Percentiles rank a stretch among this genome's conserved stretches.
Evolutionary conservation across 2,329 filamentous ascomycete species (phyloP).

Genomic region (Botrytis sinoallii): DNA sequence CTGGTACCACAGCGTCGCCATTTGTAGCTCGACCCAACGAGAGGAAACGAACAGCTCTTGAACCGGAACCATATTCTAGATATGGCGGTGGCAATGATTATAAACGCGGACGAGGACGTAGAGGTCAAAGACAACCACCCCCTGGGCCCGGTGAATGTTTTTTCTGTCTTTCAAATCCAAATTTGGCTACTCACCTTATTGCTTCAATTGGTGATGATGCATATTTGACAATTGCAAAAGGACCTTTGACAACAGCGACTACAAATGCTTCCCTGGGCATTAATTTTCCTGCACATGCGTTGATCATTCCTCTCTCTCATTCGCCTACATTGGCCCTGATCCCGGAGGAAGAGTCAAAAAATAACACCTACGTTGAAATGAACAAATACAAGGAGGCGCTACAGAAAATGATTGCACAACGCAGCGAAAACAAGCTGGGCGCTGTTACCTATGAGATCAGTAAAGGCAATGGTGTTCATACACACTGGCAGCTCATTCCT

Average conservation of each 20-base stretch:
- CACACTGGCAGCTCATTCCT: constrained; percentile 91
- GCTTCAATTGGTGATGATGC: constrained; percentile 82
- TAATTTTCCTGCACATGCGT: constrained; percentile 76
- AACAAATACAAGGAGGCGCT: constrained; percentile 71
- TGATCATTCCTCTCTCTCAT: constrained; percentile 87
- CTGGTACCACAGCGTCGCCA: constrained; percentile 73
- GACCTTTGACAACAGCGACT: constrained; percentile 69
- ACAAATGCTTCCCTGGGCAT: constrained; percentile 66
- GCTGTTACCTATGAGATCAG: constrained; percentile 92
- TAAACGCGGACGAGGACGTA: constrained; percentile 46
- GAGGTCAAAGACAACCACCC: constrained; percentile 52
- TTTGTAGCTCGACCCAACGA: constrained; percentile 52
- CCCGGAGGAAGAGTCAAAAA: constrained; percentile 47
- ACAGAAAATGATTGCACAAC: constrained; percentile 72
- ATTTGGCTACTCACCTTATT: constrained; percentile 81
- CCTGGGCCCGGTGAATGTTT: constrained; percentile 80
- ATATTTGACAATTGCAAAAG: constrained; percentile 90
- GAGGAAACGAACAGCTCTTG: constrained; percentile 55
- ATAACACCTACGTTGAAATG: constrained; percentile 75
- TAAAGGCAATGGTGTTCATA: constrained; percentile 74
- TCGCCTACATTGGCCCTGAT: constrained; percentile 71
- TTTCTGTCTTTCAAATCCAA: constrained; percentile 90
- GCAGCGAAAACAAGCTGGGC: constrained; percentile 59
- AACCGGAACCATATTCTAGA: constrained; percentile 50
- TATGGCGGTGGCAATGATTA: constrained; percentile 48